These are phyloP conservation scores for Entomortierella beljakovae DNA, from an alignment of 192 early-diverging fungal species.

Conservation along the genomic window DNA sequence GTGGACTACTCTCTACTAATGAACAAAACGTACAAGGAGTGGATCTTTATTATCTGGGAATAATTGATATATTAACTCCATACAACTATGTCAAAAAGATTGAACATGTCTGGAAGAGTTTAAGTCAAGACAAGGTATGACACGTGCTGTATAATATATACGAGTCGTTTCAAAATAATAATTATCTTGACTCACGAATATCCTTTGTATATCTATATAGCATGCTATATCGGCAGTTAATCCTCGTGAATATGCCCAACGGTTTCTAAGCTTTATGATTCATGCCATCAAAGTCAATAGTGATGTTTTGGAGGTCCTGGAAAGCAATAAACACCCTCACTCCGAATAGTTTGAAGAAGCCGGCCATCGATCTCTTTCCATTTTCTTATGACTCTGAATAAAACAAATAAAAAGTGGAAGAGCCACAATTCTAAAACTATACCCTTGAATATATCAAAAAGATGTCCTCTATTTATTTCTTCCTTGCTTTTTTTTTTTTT, in stretches of 20 bases:
- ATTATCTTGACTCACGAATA: background rate
- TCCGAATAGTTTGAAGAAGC: slow-evolving; percentile 20
- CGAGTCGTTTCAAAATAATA: no score
- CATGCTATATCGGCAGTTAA: slow-evolving; percentile 88
- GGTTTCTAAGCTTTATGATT: slow-evolving; percentile 91
- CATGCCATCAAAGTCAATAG: slow-evolving; percentile 48
- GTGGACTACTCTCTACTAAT: slow-evolving; percentile 87
- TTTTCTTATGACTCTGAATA: background rate
- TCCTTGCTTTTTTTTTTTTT: no score
- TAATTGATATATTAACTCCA: slow-evolving; percentile 99
- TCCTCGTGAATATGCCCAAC: slow-evolving; percentile 85
- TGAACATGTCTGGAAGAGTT: slow-evolving; percentile 90
- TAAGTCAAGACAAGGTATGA: slow-evolving; percentile 79
- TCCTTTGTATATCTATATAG: slow-evolving; percentile 16
- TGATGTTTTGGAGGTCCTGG: slow-evolving; percentile 30
- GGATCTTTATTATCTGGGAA: slow-evolving; percentile 93
- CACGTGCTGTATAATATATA: no score
- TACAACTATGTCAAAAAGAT: slow-evolving; percentile 90
- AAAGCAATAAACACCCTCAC: slow-evolving; percentile 34
- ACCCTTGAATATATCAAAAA: no score
- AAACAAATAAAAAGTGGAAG: background rate
- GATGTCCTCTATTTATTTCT: no score
- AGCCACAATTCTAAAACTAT: no score
- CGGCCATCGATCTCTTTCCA: background rate
- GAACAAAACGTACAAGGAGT: slow-evolving; percentile 72